Evolutionary conservation across 2,329 filamentous ascomycete species (phyloP).

Genomic region (Ophiosphaerella korrae): DNA sequence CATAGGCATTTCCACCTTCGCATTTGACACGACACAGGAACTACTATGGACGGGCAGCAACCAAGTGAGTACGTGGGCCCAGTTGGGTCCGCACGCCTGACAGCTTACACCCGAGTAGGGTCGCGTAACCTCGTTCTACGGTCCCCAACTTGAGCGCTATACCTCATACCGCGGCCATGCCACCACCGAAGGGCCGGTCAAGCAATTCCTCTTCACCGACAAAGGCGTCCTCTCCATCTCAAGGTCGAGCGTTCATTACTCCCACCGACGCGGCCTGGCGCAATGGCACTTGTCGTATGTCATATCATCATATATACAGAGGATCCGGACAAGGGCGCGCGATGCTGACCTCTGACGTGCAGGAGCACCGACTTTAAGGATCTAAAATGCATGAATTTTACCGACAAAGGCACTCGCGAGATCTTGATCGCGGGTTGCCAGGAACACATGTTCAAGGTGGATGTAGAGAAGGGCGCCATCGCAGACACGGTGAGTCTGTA

Average conservation of each 20-base stretch:
- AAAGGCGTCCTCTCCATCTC: conserved; percentile 88
- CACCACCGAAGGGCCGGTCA: conserved; percentile 74
- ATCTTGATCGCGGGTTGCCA: conserved; percentile 89
- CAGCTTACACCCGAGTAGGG: conserved; percentile 62
- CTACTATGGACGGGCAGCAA: conserved; percentile 93
- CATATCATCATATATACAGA: neutral
- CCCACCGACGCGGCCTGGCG: conserved; percentile 78
- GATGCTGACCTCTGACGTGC: conserved; percentile 23
- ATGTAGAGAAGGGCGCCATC: conserved; percentile 61
- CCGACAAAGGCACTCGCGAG: conserved; percentile 79
- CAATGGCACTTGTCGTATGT: conserved; percentile 85
- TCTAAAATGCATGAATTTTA: conserved; percentile 93
- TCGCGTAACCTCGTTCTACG: conserved; percentile 85
- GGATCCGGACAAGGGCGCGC: neutral
- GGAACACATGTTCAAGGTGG: conserved; percentile 78
- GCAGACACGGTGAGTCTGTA: conserved; percentile 45
- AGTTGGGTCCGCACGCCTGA: neutral
- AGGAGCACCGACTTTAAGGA: conserved; percentile 81
- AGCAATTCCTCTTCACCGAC: conserved; percentile 89
- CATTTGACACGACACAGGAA: conserved; percentile 88
- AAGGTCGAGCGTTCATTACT: conserved; percentile 83
- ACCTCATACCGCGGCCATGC: conserved; percentile 86
- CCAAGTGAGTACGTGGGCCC: conserved; percentile 64
- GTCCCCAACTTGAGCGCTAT: conserved; percentile 82
- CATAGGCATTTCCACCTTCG: conserved; percentile 76